A percentile compares a stretch with the other conserved stretches of the same genome.
These are phyloP conservation scores for Veloboletus limbatus DNA, from an alignment of 1,284 basidiomycete genomes.

Conservation along the genomic window DNA sequence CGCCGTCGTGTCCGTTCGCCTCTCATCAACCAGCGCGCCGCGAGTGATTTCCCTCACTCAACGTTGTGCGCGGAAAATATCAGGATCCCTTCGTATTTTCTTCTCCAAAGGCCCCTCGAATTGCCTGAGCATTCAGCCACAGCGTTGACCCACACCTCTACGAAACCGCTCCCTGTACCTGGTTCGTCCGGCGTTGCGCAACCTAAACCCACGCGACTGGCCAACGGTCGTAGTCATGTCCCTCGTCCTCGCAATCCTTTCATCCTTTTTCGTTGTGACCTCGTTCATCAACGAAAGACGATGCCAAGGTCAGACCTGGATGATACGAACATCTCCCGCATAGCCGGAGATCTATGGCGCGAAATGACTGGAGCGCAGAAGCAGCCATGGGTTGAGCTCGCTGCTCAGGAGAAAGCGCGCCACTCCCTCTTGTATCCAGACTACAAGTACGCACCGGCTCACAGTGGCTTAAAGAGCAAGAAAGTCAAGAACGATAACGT, in stretches of 20 bases:
- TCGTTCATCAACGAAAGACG: constrained; percentile 46
- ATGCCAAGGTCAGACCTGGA: constrained; percentile 47
- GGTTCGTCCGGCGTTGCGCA: constrained; percentile 23
- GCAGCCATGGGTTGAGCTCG: constrained; percentile 49
- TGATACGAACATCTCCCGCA: constrained; percentile 56
- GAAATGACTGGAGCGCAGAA: constrained; percentile 44
- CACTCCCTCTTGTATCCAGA: constrained; percentile 46
- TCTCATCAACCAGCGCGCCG: constrained; percentile 4
- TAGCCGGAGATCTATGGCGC: constrained; percentile 55
- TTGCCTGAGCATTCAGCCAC: constrained; percentile 1
- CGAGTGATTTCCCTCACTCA: constrained; percentile 15
- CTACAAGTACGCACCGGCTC: constrained; percentile 45
- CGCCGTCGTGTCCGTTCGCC: constrained; percentile 18
- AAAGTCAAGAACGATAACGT: constrained; percentile 17
- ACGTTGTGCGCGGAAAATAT: constrained; percentile 9
- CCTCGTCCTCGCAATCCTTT: constrained; percentile 85
- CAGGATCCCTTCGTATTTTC: constrained; percentile 8
- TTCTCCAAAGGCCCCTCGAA: constrained; percentile 11
- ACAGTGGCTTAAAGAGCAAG: constrained; percentile 22
- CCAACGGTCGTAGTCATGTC: constrained; percentile 47
- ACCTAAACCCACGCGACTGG: constrained; percentile 16
- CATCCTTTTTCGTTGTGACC: constrained; percentile 78
- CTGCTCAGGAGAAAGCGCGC: constrained; percentile 46
- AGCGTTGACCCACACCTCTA: not conserved
- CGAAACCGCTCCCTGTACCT: constrained; percentile 24